Conservation (phyloP, 345 rosid genomes). For the Cardamine chenopodiifolia region DNA sequence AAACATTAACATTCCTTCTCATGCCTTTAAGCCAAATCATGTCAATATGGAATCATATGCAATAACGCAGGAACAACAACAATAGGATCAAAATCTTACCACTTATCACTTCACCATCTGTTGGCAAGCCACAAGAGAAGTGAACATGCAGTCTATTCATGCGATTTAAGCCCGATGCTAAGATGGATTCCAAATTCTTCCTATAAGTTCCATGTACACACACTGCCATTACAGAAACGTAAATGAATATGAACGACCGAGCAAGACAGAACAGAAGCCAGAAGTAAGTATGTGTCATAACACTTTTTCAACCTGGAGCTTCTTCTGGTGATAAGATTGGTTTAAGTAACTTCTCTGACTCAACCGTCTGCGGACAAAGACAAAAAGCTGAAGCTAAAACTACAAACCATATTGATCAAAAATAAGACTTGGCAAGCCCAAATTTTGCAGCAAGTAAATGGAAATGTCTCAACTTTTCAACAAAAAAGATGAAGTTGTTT, state of each 20-base stretch:
- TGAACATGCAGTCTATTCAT: constrained; percentile 88
- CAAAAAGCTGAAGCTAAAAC: constrained; percentile 7
- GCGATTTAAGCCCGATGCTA: constrained; percentile 74
- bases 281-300: background rate
- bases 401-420: background rate
- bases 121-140: constrained; percentile 85
- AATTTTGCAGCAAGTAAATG: background rate
- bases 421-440: background rate
- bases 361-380: constrained; percentile 59
- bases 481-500: background rate
- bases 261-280: background rate
- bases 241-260: background rate
- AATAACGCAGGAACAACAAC: background rate
- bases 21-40: constrained; percentile 55
- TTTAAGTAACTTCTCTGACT: constrained; percentile 71
- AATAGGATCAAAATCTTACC: constrained; percentile 49
- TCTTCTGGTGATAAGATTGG: constrained; percentile 77
- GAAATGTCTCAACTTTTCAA: background rate
- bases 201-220: constrained; percentile 93
- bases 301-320: constrained; percentile 53
- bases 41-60: background rate
- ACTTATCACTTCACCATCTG: constrained; percentile 80
- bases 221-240: constrained; percentile 47
- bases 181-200: constrained; percentile 70
- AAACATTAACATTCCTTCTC: constrained; percentile 68